phyloP scores from a whole-genome alignment of 2,329 filamentous ascomycete genomes.

The Juglanconis oblonga region DNA sequence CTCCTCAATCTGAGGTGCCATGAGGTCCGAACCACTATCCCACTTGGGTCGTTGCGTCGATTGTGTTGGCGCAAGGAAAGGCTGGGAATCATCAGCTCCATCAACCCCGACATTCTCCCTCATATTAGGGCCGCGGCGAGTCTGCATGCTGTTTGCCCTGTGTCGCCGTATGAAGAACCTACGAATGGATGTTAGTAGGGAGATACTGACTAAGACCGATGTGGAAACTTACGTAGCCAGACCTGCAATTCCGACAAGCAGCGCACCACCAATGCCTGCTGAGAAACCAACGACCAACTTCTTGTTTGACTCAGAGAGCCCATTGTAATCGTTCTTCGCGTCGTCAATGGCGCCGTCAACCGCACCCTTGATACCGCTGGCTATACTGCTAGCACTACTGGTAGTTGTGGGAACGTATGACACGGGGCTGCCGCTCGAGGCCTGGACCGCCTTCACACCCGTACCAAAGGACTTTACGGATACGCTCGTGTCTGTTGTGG shows the following conservation, averaged over 20 bases:
- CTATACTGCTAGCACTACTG: background rate
- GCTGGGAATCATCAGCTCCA: background rate
- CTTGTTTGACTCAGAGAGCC: slow-evolving; percentile 12
- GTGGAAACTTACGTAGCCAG: slow-evolving; percentile 1
- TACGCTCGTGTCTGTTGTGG: slow-evolving; percentile 30
- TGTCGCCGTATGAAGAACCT: background rate
- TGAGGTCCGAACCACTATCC: background rate
- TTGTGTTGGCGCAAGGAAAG: background rate
- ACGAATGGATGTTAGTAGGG: background rate
- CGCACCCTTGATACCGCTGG: background rate
- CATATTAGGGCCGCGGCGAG: background rate
- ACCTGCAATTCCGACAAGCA: background rate
- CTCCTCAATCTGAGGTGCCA: background rate
- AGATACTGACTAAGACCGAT: background rate
- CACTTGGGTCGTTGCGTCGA: background rate
- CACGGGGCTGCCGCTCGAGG: slow-evolving; percentile 12
- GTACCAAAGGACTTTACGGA: slow-evolving; percentile 41
- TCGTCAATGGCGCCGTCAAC: background rate
- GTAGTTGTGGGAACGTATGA: slow-evolving; percentile 6
- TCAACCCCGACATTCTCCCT: background rate
- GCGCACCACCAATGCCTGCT: slow-evolving; percentile 13
- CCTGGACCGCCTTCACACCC: slow-evolving; percentile 26
- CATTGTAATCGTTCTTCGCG: background rate
- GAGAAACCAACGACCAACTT: slow-evolving; percentile 13
- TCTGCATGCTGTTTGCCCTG: background rate